Evolutionary conservation across 2,329 filamentous ascomycete species (phyloP), one percentile per base, ranked within the genome.

Genomic region (Diaporthe sp.): DNA sequence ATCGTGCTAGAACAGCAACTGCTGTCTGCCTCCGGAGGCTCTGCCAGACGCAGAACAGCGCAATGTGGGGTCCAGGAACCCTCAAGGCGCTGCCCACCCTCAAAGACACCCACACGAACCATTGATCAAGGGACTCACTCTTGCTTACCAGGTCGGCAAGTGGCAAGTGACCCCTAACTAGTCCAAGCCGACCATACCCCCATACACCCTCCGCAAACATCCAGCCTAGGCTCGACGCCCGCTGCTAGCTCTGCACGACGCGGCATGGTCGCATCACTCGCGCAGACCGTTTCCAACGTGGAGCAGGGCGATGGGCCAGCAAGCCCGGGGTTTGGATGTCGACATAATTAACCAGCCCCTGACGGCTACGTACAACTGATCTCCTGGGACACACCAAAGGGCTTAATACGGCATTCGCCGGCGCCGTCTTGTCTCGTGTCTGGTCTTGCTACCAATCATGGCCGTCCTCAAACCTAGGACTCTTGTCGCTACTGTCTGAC

Each of bases 221-320:
- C 32, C 32, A 37, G 47, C 47, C 55, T 61, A 58, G 42, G 27
- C 53, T 47, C 44, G 30, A 74, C 22, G 65, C 39, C 44, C 73
- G 44, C 27, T 63, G 5, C 56, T 75, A 65, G 55, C 63, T 44
- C 47, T 75, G 65, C 70, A 65, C 61, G 47, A 47, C 56, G 61
- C 70, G 56, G 53, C 61, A 50, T 56, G 53, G 68, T 30, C 72
- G 42, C 59, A 68, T 68, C 51, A 55, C 32, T 30, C 50, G 69
- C 42, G 17, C 61, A n/a, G 59, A 37, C 35, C 66, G 13, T 50
- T 32, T 22, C 25, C 51, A 44, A 65, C 63, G 70, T 75, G 73
- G 73, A 75, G 70, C 73, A 58, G 63, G 42, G 61, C 73, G 42
- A 70, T 69, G 70, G 73, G 63, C 39, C 70, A 73, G 70, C 63